Percentiles rank a stretch among this genome's conserved stretches.
phyloP scores from a whole-genome alignment of 2,329 filamentous ascomycete species.

The Epichloe sibirici region DNA sequence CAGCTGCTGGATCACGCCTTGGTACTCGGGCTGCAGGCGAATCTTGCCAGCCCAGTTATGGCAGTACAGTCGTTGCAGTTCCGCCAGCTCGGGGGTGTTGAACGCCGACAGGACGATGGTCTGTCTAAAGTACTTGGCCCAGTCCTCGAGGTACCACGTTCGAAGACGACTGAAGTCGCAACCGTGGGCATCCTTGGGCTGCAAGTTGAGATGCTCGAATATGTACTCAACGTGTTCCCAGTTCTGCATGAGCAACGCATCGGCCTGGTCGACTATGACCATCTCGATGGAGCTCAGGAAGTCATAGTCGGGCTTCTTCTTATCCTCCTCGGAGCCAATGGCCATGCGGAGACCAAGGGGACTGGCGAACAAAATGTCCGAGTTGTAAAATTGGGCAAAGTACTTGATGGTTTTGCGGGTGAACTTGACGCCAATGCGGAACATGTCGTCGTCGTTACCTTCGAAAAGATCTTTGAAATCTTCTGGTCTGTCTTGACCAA shows the following conservation, averaged over 20 bases:
- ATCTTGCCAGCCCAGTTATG: conserved; percentile 71
- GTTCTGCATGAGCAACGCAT: conserved; percentile 93
- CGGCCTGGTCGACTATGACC: conserved; percentile 79
- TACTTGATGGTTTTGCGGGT: conserved; percentile 92
- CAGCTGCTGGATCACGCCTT: conserved; percentile 61
- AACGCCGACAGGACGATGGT: conserved; percentile 73
- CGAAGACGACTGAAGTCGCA: conserved; percentile 89
- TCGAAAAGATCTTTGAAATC: conserved; percentile 86
- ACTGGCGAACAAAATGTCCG: conserved; percentile 86
- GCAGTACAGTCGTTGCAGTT: conserved; percentile 63
- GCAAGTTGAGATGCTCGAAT: conserved; percentile 80
- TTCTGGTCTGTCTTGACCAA: conserved; percentile 62
- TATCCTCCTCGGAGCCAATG: conserved; percentile 63
- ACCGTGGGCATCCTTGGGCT: conserved; percentile 79
- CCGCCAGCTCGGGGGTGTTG: conserved; percentile 78
- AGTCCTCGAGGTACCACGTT: conserved; percentile 84
- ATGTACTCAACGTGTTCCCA: conserved; percentile 94
- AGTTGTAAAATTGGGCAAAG: conserved; percentile 91
- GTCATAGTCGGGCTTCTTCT: conserved; percentile 60
- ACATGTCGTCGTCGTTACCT: conserved; percentile 96
- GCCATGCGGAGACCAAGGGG: conserved; percentile 82
- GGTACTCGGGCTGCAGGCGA: conserved; percentile 58
- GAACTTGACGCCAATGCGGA: conserved; percentile 90
- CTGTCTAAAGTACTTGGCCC: conserved; percentile 70
- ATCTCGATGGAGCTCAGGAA: conserved; percentile 92